Base-by-base conservation (phyloP, 2,329 filamentous ascomycete genomes). In the Aspergillus sp. region DNA sequence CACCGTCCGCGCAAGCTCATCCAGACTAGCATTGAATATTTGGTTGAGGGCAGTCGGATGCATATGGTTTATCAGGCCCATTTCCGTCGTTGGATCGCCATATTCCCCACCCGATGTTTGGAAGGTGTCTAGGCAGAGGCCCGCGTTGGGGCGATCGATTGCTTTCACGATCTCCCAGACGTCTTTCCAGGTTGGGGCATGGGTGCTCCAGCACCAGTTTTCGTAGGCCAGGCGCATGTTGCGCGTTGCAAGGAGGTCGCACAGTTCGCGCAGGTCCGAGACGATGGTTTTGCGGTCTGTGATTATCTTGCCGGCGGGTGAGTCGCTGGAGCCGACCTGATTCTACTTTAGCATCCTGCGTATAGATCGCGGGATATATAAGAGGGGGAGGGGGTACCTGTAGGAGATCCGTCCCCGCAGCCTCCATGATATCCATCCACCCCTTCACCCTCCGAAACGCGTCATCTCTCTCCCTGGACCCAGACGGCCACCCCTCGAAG, bases 201-300 rank as follows among this genome's bases (percentile, higher is more conserved):
- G 78, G 0, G 85, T 87, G 0, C 82, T 82, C 86, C 86, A 90
- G 66, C 85, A 88, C 85, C 85, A 90, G 60, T 90, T 89, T 67
- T 90, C 86, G 56, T 90, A 90, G 0, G 85, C 85, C 15, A 90
- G 69, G 5, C 78, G 75, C 61, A 82, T 79, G 0, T 75, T 74
- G 42, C 79, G 74, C 19, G 73, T 62, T 0, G 76, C 77, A 1
- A 86, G 73, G 45, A 85, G 67, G 47, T 86, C 82, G 2, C 80
- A 82, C 5, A 90, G 70, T 48, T 82, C 74, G 1, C 74, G 74
- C 0, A 90, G 73, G 55, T 90, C 85, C 0, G 65, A 59, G 0
- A 84, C 78, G 17, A 86, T 73, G 7, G 74, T 68, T 1, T 71
- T 68, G 5, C 74, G 67, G 5, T 77, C 71, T 0, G 66, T 69